Percentiles rank a stretch among this genome's conserved stretches.
Evolutionary conservation across 768 basidiomycete species (phyloP).

Genomic region (Austroboletus eburneus): DNA sequence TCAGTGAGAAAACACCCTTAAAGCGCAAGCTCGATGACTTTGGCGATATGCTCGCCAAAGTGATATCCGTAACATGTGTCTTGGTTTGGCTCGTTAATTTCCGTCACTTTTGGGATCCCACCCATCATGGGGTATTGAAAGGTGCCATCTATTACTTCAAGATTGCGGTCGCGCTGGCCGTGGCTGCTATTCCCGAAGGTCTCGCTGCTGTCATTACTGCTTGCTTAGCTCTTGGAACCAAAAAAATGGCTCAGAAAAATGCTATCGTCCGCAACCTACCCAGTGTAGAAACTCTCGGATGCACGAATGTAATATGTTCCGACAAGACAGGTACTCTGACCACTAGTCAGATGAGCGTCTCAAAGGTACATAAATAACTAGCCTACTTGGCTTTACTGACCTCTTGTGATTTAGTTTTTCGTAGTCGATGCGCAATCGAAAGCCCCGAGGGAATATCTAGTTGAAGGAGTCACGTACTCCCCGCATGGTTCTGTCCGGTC

Average conservation of each 20-base stretch:
- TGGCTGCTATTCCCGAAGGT: conserved; percentile 97
- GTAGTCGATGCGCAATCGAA: conserved; percentile 55
- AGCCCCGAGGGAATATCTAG: conserved; percentile 61
- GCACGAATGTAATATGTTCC: conserved; percentile 97
- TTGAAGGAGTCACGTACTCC: conserved; percentile 92
- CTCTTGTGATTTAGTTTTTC: conserved; percentile 55
- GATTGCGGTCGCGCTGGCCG: conserved; percentile 97
- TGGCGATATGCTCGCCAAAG: conserved; percentile 95
- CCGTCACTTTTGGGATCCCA: conserved; percentile 93
- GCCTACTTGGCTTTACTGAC: conserved; percentile 6
- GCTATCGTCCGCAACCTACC: conserved; percentile 96
- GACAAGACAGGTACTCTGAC: conserved; percentile 98
- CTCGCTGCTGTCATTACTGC: conserved; percentile 98
- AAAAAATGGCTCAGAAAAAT: conserved; percentile 99
- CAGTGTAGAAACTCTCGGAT: conserved; percentile 94
- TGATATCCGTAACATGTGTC: conserved; percentile 94
- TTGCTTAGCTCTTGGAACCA: conserved; percentile 92
- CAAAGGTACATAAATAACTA: conserved; percentile 46
- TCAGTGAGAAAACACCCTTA: conserved; percentile 92
- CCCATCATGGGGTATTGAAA: conserved; percentile 85
- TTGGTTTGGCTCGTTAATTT: conserved; percentile 98
- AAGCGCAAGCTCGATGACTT: conserved; percentile 99
- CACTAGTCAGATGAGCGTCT: conserved; percentile 97
- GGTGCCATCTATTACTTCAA: conserved; percentile 99
- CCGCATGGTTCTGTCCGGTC: conserved; percentile 73